A percentile compares a stretch with the other conserved stretches of the same genome.
These are phyloP conservation scores for Colletotrichum sp. DNA, from an alignment of 2,329 filamentous ascomycete species.

Conservation along the genomic window DNA sequence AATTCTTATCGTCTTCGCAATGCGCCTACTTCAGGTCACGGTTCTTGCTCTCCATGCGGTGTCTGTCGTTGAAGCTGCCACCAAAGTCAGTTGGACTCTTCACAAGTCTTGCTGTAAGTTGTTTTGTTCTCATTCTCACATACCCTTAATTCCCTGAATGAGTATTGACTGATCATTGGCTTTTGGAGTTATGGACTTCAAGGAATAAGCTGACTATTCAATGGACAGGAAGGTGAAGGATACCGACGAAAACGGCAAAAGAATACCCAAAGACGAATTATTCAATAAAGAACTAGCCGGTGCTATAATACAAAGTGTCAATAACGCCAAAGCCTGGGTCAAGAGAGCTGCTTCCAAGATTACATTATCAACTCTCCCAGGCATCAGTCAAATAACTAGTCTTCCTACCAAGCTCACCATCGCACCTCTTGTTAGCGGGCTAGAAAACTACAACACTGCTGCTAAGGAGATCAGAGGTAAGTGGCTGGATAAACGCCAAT, in stretches of 20 bases:
- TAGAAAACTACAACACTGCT: neutral
- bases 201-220: neutral
- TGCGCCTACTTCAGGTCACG: neutral
- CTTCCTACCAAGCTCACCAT: neutral
- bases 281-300: neutral
- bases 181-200: neutral
- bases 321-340: neutral
- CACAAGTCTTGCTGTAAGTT: neutral
- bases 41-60: neutral
- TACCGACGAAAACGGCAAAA: neutral
- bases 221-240: neutral
- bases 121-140: neutral
- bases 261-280: too few relatives aligned
- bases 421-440: neutral
- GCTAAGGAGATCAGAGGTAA: neutral
- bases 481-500: neutral
- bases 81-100: neutral
- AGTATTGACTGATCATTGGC: neutral
- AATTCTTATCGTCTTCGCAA: neutral
- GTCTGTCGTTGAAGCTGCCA: neutral
- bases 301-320: neutral
- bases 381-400: neutral
- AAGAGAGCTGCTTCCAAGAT: neutral
- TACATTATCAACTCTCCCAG: neutral
- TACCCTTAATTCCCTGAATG: neutral